Evolutionary conservation across 2,329 filamentous ascomycete genomes (phyloP).

Genomic region (Xylaria sp.): DNA sequence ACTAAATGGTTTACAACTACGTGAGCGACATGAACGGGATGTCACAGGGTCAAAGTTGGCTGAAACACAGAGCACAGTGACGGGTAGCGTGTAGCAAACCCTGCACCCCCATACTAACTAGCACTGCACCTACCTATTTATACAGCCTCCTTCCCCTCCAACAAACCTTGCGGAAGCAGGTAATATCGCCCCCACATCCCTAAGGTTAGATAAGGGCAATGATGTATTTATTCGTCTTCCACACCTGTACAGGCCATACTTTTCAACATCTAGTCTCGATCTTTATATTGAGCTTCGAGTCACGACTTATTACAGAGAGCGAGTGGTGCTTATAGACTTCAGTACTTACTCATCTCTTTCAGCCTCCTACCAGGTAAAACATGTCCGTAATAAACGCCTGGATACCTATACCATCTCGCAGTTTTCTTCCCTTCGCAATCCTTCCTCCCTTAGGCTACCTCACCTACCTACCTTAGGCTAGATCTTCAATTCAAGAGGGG

Average conservation of each 20-base stretch:
- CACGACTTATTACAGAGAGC: not conserved
- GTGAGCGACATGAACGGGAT: conserved; percentile 10
- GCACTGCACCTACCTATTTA: conserved; percentile 1
- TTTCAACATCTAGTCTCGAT: not conserved
- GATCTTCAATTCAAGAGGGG: not conserved
- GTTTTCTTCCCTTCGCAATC: not conserved
- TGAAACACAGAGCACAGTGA: conserved; percentile 9
- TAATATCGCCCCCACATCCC: conserved; percentile 18
- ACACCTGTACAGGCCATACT: not conserved
- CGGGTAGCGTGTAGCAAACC: conserved; percentile 9
- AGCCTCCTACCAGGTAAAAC: not conserved
- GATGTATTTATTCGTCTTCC: not conserved
- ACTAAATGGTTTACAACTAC: conserved; percentile 15
- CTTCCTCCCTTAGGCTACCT: not conserved
- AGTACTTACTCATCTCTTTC: not conserved
- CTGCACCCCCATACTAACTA: not conserved
- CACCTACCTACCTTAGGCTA: not conserved
- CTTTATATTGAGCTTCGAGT: not conserved
- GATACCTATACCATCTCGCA: not conserved
- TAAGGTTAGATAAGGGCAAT: conserved; percentile 25
- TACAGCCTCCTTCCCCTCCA: not conserved
- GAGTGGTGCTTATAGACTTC: no score
- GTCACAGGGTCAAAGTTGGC: conserved; percentile 25
- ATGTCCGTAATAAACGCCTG: not conserved
- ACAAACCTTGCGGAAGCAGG: not conserved